Evolutionary conservation across 2,329 filamentous ascomycete species (phyloP), one percentile per base, ranked within the genome.

Genomic region (Pseudocercospora crystallina): DNA sequence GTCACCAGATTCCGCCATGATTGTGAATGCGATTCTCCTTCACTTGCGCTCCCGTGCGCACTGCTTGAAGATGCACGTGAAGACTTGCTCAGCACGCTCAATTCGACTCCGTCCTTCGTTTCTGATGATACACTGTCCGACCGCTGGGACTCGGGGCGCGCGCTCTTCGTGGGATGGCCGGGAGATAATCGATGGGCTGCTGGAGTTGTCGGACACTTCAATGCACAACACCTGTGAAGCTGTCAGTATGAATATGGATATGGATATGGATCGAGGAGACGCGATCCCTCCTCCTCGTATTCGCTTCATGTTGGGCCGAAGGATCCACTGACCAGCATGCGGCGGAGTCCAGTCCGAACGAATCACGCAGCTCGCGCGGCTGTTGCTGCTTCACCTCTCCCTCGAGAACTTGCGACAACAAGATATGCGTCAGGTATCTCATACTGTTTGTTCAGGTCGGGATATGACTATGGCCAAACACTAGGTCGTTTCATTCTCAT

Each of bases 261-360:
- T 26, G 20, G 20, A 26, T 26, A 26, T 26, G 20, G 20, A 26
- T 4, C 20, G 20, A 26, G 20, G 20, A 26, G 20, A 4, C 20
- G 20, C 20, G 20, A 26, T 26, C 20, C 7, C 20, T 26, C 7
- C 20, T 26, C 20, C 20, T 26, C 20, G 20, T 26, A 26, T 26
- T 26, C 20, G 20, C 20, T 26, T 7, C 20, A 26, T 26, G 20
- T 26, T 26, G 20, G 20, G 20, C 20, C 20, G 20, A 26, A 26
- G 20, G 20, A 26, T 26, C 20, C 50, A 30, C 29, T 46, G 57
- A 61, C 55, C 53, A 60, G 51, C 59, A 60, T n/a, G 34, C 33
- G 5, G 50, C 48, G n/a, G 54, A 46, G 35, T 53, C 49, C 31
- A 51, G 29, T 13, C 58, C 53, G 49, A 59, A 59, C 10, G 33